A percentile compares a stretch with the other conserved stretches of the same genome.
phyloP scores from a whole-genome alignment of 2,329 filamentous ascomycete species.

The Alternaria conjuncta region DNA sequence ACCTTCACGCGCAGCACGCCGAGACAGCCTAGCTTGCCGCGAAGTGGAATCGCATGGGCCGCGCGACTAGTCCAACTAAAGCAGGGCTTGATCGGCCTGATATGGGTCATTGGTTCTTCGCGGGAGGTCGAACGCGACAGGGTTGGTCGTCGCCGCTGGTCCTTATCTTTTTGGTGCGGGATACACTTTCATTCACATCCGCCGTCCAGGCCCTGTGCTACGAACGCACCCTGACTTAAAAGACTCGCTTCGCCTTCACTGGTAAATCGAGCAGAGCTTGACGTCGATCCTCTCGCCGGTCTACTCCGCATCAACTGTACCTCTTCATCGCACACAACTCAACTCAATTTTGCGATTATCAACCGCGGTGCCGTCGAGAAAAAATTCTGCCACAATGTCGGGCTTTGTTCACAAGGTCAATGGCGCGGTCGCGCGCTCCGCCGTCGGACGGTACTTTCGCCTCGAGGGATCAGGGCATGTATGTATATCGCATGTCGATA shows the following conservation, averaged over 20 bases:
- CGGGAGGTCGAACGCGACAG: slow-evolving; percentile 7
- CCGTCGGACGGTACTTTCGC: slow-evolving; percentile 63
- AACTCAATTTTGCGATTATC: background rate
- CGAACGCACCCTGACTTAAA: slow-evolving; percentile 14
- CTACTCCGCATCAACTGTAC: slow-evolving; percentile 4
- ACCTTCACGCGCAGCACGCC: slow-evolving; percentile 8
- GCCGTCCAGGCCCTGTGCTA: slow-evolving; percentile 15
- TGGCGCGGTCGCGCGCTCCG: slow-evolving; percentile 40
- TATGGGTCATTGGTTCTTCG: slow-evolving; percentile 13
- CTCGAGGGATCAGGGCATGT: slow-evolving; percentile 85
- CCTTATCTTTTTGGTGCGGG: slow-evolving; percentile 44
- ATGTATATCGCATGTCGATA: slow-evolving; percentile 50
- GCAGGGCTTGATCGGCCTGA: slow-evolving; percentile 11
- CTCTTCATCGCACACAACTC: slow-evolving; percentile 1
- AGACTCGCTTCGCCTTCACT: slow-evolving; percentile 14
- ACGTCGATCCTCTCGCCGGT: slow-evolving; percentile 13
- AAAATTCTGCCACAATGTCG: slow-evolving; percentile 34
- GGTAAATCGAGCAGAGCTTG: slow-evolving; percentile 4
- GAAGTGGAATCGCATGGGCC: slow-evolving; percentile 13
- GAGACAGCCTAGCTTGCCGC: slow-evolving; percentile 9
- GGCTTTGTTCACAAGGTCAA: slow-evolving; percentile 45
- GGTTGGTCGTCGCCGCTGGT: slow-evolving; percentile 26
- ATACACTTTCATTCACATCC: slow-evolving; percentile 17
- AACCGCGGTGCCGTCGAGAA: slow-evolving; percentile 4
- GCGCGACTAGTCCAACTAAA: slow-evolving; percentile 7